Percentiles rank a stretch among this genome's conserved stretches.
Evolutionary conservation across 2,329 filamentous ascomycete species (phyloP).

Genomic region (Phyllosticta paracitricarpa): DNA sequence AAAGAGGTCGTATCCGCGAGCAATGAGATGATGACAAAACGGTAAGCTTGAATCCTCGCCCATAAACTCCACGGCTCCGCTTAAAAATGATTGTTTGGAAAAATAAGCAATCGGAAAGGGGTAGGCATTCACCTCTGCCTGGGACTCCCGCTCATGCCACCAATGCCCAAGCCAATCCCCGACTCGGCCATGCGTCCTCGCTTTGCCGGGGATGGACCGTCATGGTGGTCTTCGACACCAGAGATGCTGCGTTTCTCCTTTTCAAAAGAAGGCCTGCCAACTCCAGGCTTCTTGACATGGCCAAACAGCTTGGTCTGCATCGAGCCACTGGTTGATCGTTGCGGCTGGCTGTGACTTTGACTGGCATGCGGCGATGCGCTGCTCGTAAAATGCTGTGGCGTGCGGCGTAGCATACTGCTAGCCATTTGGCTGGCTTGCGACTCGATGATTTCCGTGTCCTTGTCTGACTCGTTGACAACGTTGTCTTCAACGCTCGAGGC

Average conservation of each 20-base stretch:
- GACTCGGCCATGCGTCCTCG: slow-evolving; percentile 37
- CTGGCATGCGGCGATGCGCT: slow-evolving; percentile 27
- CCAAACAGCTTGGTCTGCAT: slow-evolving; percentile 57
- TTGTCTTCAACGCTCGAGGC: slow-evolving; percentile 32
- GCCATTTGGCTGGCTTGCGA: slow-evolving; percentile 72
- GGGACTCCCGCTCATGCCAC: slow-evolving; percentile 20
- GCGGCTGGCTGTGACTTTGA: slow-evolving; percentile 18
- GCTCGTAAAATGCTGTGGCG: slow-evolving; percentile 31
- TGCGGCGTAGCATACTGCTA: slow-evolving; percentile 59
- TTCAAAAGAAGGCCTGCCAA: slow-evolving; percentile 19
- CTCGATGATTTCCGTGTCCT: slow-evolving; percentile 54
- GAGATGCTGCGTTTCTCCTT: slow-evolving; percentile 22
- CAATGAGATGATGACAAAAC: neutral
- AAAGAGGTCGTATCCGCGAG: neutral
- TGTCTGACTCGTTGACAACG: slow-evolving; percentile 50
- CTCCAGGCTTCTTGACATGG: slow-evolving; percentile 46
- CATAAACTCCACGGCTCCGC: neutral
- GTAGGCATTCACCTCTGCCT: neutral
- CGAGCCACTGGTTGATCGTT: slow-evolving; percentile 31
- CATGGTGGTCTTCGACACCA: slow-evolving; percentile 4
- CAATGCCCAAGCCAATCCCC: slow-evolving; percentile 48
- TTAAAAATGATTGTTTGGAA: neutral
- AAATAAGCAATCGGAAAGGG: neutral
- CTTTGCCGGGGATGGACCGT: slow-evolving; percentile 33
- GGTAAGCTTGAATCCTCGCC: neutral